Percentiles rank a stretch among this genome's conserved stretches.
These are phyloP conservation scores for Lenwebbia sp. DNA, from an alignment of 345 rosid species.

Conservation along the genomic window DNA sequence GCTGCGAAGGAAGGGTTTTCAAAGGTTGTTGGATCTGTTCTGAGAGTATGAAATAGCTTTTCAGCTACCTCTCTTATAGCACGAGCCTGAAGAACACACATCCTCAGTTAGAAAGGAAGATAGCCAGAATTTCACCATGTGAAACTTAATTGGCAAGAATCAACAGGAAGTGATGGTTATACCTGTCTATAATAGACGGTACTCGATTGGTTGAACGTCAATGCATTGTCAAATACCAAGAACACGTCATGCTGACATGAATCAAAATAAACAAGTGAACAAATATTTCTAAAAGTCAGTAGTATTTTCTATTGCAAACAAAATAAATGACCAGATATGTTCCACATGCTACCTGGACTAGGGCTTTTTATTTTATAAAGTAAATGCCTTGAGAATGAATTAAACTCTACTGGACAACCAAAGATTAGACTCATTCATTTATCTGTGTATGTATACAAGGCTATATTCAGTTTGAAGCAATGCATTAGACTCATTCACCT, in stretches of 20 bases:
- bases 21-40: constrained; percentile 9
- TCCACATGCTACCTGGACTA: neutral
- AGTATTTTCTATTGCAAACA: neutral
- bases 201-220: no score
- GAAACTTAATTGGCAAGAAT: no score
- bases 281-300: neutral
- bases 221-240: no score
- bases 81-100: constrained; percentile 12
- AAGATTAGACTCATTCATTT: neutral
- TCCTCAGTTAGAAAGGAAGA: neutral
- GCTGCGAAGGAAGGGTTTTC: constrained; percentile 3
- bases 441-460: neutral
- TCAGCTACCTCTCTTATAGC: constrained; percentile 19
- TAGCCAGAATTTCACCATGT: neutral
- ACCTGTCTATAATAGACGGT: no score
- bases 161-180: no score
- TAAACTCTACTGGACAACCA: neutral
- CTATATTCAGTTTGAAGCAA: neutral
- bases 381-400: neutral
- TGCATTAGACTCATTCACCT: neutral
- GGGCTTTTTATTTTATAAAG: neutral
- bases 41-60: constrained; percentile 12
- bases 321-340: neutral
- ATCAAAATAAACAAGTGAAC: neutral
- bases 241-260: no score